Conservation (phyloP, 768 basidiomycete genomes). For the Lactarius evosmus region DNA sequence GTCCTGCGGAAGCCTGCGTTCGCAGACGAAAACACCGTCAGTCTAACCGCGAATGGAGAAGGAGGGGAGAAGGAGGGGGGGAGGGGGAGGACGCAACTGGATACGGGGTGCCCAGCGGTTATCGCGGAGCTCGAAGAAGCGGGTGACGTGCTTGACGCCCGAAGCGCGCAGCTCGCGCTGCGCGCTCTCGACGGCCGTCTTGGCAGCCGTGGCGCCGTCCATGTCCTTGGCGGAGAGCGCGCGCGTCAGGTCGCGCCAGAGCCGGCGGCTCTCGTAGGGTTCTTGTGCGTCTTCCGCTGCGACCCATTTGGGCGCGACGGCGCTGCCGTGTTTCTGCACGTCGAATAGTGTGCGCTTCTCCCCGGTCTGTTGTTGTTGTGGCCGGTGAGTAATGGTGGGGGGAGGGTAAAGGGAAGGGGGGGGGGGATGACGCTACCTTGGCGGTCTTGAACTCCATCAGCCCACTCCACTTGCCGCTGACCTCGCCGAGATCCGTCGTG, state of each 20-base stretch:
- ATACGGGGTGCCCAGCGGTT: slow-evolving; percentile 85
- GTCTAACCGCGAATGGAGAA: neutral
- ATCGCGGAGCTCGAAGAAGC: slow-evolving; percentile 75
- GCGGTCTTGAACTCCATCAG: slow-evolving; percentile 78
- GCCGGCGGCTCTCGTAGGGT: slow-evolving; percentile 69
- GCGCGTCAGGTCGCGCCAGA: slow-evolving; percentile 81
- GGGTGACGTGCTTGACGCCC: slow-evolving; percentile 63
- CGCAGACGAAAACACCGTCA: too few relatives aligned
- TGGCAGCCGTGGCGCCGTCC: slow-evolving; percentile 90
- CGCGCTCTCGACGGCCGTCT: slow-evolving; percentile 85
- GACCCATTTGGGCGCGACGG: slow-evolving; percentile 79
- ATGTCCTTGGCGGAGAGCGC: slow-evolving; percentile 89
- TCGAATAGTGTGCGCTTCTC: slow-evolving; percentile 81
- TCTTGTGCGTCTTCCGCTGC: slow-evolving; percentile 85
- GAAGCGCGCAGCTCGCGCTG: slow-evolving; percentile 78
- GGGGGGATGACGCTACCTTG: slow-evolving; percentile 50
- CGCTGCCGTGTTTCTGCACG: slow-evolving; percentile 68
- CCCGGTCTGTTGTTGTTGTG: too few relatives aligned
- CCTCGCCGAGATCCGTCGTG: slow-evolving; percentile 70
- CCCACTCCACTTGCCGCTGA: slow-evolving; percentile 89
- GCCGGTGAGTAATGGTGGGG: neutral
- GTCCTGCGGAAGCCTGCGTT: slow-evolving; percentile 70
- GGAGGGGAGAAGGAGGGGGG: slow-evolving; percentile 5
- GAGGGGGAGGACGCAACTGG: slow-evolving; percentile 48
- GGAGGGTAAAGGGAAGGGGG: neutral